Percentiles rank a stretch among this genome's conserved stretches.
These are phyloP conservation scores for Pseudogymnoascus sp. DNA, from an alignment of 2,329 filamentous ascomycete species.

Conservation along the genomic window DNA sequence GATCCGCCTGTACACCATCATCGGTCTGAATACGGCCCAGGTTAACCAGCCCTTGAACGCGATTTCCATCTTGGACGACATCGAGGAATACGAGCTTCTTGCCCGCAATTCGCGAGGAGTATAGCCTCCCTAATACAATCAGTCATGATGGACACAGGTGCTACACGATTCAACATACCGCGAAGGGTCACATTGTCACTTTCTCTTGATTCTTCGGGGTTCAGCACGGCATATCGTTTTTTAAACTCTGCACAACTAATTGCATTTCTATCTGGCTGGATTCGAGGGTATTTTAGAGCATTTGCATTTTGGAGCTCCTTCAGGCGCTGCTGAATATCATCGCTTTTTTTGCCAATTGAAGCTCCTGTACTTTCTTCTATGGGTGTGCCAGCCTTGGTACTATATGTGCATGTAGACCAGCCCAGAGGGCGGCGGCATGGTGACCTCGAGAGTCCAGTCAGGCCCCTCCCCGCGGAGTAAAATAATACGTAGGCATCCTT, in stretches of 20 bases:
- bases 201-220: slow-evolving; percentile 23
- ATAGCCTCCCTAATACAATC: slow-evolving; percentile 58
- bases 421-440: slow-evolving; percentile 19
- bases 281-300: slow-evolving; percentile 49
- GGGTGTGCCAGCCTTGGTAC: slow-evolving; percentile 18
- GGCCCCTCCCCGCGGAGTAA: slow-evolving; percentile 32
- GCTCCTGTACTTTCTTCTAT: slow-evolving; percentile 15
- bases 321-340: slow-evolving; percentile 43
- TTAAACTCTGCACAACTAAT: slow-evolving; percentile 29
- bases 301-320: slow-evolving; percentile 44
- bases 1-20: slow-evolving; percentile 30
- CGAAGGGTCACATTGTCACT: slow-evolving; percentile 20
- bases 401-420: slow-evolving; percentile 22
- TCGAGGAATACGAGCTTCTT: slow-evolving; percentile 80
- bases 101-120: slow-evolving; percentile 61
- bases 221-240: slow-evolving; percentile 31
- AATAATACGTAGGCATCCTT: slow-evolving; percentile 41
- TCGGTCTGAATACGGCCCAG: slow-evolving; percentile 40
- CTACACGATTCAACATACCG: slow-evolving; percentile 20
- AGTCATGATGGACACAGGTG: slow-evolving; percentile 10
- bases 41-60: slow-evolving; percentile 71
- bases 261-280: slow-evolving; percentile 29
- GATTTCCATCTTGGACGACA: slow-evolving; percentile 63
- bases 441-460: slow-evolving; percentile 5
- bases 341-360: slow-evolving; percentile 12